Percentiles rank a stretch among this genome's conserved stretches.
Conservation (phyloP, 202 grass and related monocot genomes). For the Setaria viridis region DNA sequence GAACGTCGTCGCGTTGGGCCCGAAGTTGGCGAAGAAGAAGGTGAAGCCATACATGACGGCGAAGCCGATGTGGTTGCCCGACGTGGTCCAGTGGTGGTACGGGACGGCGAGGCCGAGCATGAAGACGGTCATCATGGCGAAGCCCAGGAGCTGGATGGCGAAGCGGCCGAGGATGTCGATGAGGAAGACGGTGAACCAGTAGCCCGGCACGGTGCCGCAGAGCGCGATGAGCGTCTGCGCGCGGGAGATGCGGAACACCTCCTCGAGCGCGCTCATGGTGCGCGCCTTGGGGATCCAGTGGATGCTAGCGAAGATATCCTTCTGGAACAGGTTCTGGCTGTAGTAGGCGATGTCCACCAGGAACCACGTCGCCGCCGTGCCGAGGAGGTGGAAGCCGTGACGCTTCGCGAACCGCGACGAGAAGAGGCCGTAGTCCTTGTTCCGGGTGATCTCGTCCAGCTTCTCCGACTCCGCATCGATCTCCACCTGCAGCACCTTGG, state of each 20-base stretch:
- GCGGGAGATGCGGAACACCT: slow-evolving; percentile 61
- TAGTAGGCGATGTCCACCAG: slow-evolving; percentile 79
- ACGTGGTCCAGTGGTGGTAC: slow-evolving; percentile 62
- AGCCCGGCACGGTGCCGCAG: slow-evolving; percentile 73
- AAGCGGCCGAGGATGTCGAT: slow-evolving; percentile 64
- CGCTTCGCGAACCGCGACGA: slow-evolving; percentile 49
- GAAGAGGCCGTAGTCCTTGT: slow-evolving; percentile 59
- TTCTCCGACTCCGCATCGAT: slow-evolving; percentile 41
- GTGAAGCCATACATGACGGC: slow-evolving; percentile 70
- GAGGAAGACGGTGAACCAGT: slow-evolving; percentile 75
- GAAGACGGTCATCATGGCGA: slow-evolving; percentile 60
- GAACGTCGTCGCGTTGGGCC: slow-evolving; percentile 67
- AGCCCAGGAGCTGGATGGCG: slow-evolving; percentile 59
- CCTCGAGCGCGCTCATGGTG: slow-evolving; percentile 73
- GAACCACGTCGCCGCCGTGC: slow-evolving; percentile 70
- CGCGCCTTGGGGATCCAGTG: slow-evolving; percentile 61
- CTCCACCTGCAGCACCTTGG: slow-evolving; percentile 56
- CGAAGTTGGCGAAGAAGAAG: slow-evolving; percentile 89
- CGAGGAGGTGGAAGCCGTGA: slow-evolving; percentile 58
- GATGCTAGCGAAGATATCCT: slow-evolving; percentile 75
- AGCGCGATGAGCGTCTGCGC: slow-evolving; percentile 78
- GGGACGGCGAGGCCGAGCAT: slow-evolving; percentile 71
- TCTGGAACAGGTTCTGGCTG: slow-evolving; percentile 88
- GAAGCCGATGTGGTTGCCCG: slow-evolving; percentile 59
- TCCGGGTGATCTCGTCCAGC: slow-evolving; percentile 25